Evolutionary conservation across 306 rosid genomes (phyloP).

Genomic region (Prosopis cineraria): DNA sequence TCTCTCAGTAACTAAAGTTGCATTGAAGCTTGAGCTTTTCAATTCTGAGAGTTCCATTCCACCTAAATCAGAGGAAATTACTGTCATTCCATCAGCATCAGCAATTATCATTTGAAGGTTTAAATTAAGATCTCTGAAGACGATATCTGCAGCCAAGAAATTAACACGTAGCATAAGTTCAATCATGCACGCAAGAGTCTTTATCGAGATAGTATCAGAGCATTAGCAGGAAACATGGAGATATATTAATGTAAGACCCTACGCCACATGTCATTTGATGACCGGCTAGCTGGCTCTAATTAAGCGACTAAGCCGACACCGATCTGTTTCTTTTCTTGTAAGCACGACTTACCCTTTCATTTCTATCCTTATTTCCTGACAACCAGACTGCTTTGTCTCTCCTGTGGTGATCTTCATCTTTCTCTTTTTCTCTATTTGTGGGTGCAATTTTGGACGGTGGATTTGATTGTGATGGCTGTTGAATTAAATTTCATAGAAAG

Average conservation of each 20-base stretch:
- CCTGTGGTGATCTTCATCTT: not conserved
- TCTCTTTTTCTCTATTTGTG: not conserved
- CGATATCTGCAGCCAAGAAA: not conserved
- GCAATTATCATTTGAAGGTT: not conserved
- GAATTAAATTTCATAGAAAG: slow-evolving; percentile 1
- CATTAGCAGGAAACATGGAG: not conserved
- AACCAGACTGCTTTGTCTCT: not conserved
- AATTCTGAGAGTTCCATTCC: not conserved
- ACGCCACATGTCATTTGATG: not conserved
- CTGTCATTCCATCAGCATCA: not conserved
- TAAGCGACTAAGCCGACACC: not conserved
- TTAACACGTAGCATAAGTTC: not conserved
- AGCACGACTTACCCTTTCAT: not conserved
- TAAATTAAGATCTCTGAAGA: not conserved
- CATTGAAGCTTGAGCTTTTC: not conserved
- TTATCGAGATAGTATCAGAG: not conserved
- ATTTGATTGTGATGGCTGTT: slow-evolving; percentile 12
- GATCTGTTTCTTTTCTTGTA: slow-evolving; percentile 5
- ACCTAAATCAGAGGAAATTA: not conserved
- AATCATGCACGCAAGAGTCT: slow-evolving; percentile 10
- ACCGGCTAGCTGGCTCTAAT: not conserved
- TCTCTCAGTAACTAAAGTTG: not conserved
- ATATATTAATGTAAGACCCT: not conserved
- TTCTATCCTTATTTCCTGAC: not conserved
- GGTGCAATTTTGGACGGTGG: slow-evolving; percentile 20